phyloP scores from a whole-genome alignment of 352 stramenopile genomes.

The Globisporangium heterothallicum region DNA sequence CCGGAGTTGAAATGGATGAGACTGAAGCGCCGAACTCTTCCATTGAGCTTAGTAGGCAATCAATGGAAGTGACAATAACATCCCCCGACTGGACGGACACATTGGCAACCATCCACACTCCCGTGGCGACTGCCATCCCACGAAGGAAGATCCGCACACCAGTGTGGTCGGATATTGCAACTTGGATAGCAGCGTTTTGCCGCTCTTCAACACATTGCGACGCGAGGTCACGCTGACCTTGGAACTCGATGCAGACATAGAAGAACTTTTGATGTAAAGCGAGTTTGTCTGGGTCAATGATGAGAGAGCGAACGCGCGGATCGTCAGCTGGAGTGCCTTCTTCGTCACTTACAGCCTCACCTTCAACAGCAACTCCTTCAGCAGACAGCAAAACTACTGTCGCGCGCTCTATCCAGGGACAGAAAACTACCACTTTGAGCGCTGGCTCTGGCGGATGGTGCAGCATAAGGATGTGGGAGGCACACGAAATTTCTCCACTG shows the following conservation, averaged over 20 bases:
- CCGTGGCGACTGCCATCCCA: conserved; percentile 8
- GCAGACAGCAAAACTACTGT: background rate
- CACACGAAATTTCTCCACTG: too few species aligned
- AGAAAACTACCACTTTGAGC: conserved; percentile 6
- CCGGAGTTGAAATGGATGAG: too few species aligned
- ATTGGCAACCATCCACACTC: conserved; percentile 35
- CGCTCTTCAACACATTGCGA: too few species aligned
- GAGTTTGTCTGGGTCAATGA: background rate
- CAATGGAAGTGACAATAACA: conserved; percentile 1
- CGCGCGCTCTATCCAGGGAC: background rate
- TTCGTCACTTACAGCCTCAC: background rate
- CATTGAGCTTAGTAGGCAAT: conserved; percentile 4
- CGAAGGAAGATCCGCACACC: conserved; percentile 34
- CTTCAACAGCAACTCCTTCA: background rate
- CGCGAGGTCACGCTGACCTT: too few species aligned
- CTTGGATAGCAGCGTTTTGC: conserved; percentile 19
- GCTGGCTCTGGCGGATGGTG: background rate
- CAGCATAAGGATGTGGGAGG: too few species aligned
- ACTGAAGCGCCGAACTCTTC: background rate
- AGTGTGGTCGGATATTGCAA: conserved; percentile 24
- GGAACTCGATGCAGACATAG: background rate
- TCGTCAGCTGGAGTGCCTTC: background rate
- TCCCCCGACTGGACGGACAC: conserved; percentile 5
- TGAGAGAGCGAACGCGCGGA: background rate
- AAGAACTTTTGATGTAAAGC: background rate